A percentile compares a stretch with the other conserved stretches of the same genome.
These are phyloP conservation scores for Cyphellophora europaea DNA, from an alignment of 2,329 filamentous ascomycete species.

Conservation along the genomic window DNA sequence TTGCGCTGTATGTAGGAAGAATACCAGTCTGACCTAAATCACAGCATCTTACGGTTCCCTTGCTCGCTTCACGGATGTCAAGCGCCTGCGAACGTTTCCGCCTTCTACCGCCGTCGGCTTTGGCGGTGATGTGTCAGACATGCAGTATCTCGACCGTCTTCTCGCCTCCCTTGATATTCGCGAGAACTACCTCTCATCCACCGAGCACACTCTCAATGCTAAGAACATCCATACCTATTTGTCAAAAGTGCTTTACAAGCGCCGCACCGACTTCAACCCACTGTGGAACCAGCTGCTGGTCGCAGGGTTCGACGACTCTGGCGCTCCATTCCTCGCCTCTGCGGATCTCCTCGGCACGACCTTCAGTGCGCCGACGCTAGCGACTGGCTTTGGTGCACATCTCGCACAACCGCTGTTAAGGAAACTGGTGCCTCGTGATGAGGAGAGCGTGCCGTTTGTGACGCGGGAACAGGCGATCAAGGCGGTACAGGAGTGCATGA, in stretches of 20 bases:
- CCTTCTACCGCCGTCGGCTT: conserved; percentile 79
- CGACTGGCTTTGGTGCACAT: conserved; percentile 88
- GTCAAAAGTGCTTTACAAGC: conserved; percentile 89
- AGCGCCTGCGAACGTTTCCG: conserved; percentile 86
- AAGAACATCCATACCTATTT: conserved; percentile 96
- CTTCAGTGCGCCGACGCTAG: conserved; percentile 76
- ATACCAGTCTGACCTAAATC: neutral
- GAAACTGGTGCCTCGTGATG: conserved; percentile 74
- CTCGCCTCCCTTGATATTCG: conserved; percentile 77
- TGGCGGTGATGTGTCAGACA: conserved; percentile 94
- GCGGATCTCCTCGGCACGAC: conserved; percentile 90
- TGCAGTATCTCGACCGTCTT: conserved; percentile 94
- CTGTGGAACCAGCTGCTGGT: conserved; percentile 95
- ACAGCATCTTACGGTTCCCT: conserved; percentile 93
- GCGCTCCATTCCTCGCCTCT: conserved; percentile 79
- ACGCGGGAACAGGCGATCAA: conserved; percentile 69
- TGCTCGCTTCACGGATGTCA: conserved; percentile 92
- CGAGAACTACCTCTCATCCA: conserved; percentile 66
- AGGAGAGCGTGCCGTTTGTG: conserved; percentile 53
- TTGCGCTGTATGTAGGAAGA: conserved; percentile 1
- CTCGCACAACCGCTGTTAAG: conserved; percentile 88
- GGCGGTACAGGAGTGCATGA: conserved; percentile 88
- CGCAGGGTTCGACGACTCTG: conserved; percentile 71
- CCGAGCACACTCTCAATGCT: conserved; percentile 57
- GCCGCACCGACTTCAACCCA: conserved; percentile 90